Percentiles rank a stretch among this genome's conserved stretches.
Evolutionary conservation across 805 yeast species (phyloP).

Genomic region (Yarrowia sp.): DNA sequence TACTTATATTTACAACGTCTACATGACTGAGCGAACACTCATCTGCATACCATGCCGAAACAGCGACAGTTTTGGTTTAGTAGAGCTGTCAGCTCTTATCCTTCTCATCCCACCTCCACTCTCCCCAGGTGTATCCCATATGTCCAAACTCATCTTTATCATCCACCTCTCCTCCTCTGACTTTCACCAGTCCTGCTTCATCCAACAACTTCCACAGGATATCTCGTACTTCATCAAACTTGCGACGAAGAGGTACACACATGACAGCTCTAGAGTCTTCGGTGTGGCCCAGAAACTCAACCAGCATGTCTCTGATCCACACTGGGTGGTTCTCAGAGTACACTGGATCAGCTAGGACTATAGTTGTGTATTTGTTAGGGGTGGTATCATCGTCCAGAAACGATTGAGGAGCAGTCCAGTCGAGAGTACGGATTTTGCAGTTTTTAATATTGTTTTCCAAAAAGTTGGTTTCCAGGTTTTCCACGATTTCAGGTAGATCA

Average conservation of each 20-base stretch:
- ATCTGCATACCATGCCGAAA: too few relatives aligned
- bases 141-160: slow-evolving; percentile 89
- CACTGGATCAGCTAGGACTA: slow-evolving; percentile 83
- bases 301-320: slow-evolving; percentile 63
- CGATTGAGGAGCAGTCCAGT: slow-evolving; percentile 67
- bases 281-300: slow-evolving; percentile 43
- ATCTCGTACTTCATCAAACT: slow-evolving; percentile 64
- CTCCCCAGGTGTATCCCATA: slow-evolving; percentile 46
- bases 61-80: too few relatives aligned
- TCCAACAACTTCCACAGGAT: slow-evolving; percentile 56
- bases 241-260: slow-evolving; percentile 72
- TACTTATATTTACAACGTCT: slow-evolving; percentile 4
- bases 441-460: slow-evolving; percentile 44
- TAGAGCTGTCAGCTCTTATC: too few relatives aligned
- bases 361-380: slow-evolving; percentile 48
- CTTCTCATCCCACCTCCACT: neutral
- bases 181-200: slow-evolving; percentile 38
- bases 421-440: slow-evolving; percentile 53
- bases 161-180: slow-evolving; percentile 47
- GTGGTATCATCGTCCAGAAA: slow-evolving; percentile 33
- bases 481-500: slow-evolving; percentile 74
- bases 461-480: slow-evolving; percentile 62
- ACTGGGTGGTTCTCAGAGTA: slow-evolving; percentile 80
- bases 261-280: slow-evolving; percentile 52
- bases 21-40: neutral